phyloP scores from a whole-genome alignment of 2,329 filamentous ascomycete species.

The Pseudogymnoascus verrucosus region DNA sequence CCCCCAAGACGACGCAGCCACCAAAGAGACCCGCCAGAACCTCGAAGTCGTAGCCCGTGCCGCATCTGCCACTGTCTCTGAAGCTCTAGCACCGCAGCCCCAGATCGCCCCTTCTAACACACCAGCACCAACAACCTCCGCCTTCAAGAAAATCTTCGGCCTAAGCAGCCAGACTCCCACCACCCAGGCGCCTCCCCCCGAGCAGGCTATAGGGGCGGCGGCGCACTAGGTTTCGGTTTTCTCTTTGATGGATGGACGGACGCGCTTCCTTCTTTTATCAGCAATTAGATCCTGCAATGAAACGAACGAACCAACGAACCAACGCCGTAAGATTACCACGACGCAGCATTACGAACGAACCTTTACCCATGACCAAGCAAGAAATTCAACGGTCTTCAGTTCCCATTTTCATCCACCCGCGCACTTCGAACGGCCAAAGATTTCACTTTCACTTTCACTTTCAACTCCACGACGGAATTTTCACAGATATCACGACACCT shows the following conservation, averaged over 20 bases:
- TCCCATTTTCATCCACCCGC: not conserved
- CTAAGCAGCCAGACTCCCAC: not conserved
- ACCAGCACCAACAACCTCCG: not conserved
- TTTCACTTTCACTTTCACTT: not conserved
- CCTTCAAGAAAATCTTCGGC: not conserved
- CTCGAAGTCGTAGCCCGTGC: not conserved
- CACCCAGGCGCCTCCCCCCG: not conserved
- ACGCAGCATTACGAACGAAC: not conserved
- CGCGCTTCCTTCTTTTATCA: not conserved
- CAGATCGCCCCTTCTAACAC: not conserved
- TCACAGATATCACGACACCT: not conserved
- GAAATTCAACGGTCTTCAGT: not conserved
- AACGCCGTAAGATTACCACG: not conserved
- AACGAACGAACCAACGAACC: not conserved
- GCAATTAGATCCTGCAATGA: slow-evolving; percentile 6
- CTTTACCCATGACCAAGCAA: slow-evolving; percentile 3
- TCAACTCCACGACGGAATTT: not conserved
- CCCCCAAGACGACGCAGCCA: not conserved
- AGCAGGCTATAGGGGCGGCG: not conserved
- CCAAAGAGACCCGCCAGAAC: not conserved
- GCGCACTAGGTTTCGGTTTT: not conserved
- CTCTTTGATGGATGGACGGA: not conserved
- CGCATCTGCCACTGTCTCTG: not conserved
- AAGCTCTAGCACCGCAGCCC: not conserved
- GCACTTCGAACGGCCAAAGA: not conserved